Evolutionary conservation across 192 early-diverging fungal genomes (phyloP).

Genomic region (Ambispora gerdemannii): DNA sequence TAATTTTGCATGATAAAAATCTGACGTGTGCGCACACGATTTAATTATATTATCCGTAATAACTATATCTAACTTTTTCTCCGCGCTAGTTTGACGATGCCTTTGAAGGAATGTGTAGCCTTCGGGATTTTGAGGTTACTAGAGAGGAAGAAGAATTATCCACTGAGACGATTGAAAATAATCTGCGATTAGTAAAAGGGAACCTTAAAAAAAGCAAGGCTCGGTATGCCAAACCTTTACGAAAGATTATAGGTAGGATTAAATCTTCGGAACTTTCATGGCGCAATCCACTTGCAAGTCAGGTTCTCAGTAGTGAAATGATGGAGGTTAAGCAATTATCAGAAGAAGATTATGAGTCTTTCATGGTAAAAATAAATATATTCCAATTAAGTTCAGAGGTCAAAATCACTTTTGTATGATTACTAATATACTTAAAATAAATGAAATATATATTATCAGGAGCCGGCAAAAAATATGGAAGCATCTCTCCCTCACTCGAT

Average conservation of each 20-base stretch:
- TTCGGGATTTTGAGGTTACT: conserved; percentile 12
- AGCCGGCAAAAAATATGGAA: conserved; percentile 10
- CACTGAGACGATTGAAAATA: neutral
- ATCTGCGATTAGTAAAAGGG: conserved; percentile 17
- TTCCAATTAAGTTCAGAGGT: neutral
- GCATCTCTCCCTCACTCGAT: neutral
- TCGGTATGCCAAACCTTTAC: conserved; percentile 5
- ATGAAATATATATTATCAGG: conserved; percentile 15
- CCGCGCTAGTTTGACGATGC: conserved; percentile 16
- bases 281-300: conserved; percentile 13
- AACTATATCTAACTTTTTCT: conserved; percentile 12
- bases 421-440: conserved; percentile 11
- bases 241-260: conserved; percentile 1
- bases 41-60: neutral
- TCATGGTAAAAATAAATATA: conserved; percentile 20
- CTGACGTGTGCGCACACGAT: conserved; percentile 10
- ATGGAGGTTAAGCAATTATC: conserved; percentile 5
- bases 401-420: neutral
- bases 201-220: conserved; percentile 12
- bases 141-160: neutral
- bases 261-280: conserved; percentile 21
- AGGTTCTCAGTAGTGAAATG: conserved; percentile 20
- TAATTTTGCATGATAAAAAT: conserved; percentile 16
- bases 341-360: conserved; percentile 17
- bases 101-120: conserved; percentile 13